phyloP scores from a whole-genome alignment of 192 early-diverging fungal species.

The Linderina pennispora region DNA sequence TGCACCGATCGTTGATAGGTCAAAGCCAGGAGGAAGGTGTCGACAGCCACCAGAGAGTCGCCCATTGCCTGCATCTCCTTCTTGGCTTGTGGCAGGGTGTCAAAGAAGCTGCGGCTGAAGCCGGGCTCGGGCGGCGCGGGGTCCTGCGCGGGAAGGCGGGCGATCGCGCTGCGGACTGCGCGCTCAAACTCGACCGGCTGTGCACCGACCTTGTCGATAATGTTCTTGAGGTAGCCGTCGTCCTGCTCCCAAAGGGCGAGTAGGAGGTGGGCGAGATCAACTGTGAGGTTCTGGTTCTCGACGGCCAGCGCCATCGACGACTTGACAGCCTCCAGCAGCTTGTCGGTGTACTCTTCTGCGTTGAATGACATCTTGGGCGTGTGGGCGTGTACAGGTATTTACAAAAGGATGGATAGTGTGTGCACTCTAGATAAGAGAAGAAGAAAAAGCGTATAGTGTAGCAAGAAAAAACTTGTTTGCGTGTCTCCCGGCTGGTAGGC shows the following conservation, averaged over 20 bases:
- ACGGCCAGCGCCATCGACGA: slow-evolving; percentile 60
- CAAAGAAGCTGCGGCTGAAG: slow-evolving; percentile 54
- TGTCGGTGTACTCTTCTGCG: slow-evolving; percentile 81
- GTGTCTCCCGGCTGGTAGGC: no score
- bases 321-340: slow-evolving; percentile 64
- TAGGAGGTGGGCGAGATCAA: slow-evolving; percentile 80
- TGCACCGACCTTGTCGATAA: slow-evolving; percentile 79
- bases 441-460: no score
- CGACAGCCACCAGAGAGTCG: slow-evolving; percentile 82
- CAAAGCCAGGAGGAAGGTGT: slow-evolving; percentile 85
- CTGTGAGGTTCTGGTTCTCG: slow-evolving; percentile 67
- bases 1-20: slow-evolving; percentile 58
- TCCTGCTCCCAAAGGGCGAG: slow-evolving; percentile 73
- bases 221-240: slow-evolving; percentile 72
- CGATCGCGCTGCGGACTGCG: slow-evolving; percentile 66
- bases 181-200: slow-evolving; percentile 73
- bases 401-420: neutral
- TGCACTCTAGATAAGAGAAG: no score
- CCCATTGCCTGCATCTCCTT: slow-evolving; percentile 80
- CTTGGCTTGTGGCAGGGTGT: slow-evolving; percentile 68
- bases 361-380: slow-evolving; percentile 43
- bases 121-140: slow-evolving; percentile 75
- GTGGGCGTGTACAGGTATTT: neutral
- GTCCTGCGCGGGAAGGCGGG: slow-evolving; percentile 76
- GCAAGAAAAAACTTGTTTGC: no score